These are phyloP conservation scores for Aspergillus puulaauensis DNA, from an alignment of 2,329 filamentous ascomycete species.

Conservation along the genomic window DNA sequence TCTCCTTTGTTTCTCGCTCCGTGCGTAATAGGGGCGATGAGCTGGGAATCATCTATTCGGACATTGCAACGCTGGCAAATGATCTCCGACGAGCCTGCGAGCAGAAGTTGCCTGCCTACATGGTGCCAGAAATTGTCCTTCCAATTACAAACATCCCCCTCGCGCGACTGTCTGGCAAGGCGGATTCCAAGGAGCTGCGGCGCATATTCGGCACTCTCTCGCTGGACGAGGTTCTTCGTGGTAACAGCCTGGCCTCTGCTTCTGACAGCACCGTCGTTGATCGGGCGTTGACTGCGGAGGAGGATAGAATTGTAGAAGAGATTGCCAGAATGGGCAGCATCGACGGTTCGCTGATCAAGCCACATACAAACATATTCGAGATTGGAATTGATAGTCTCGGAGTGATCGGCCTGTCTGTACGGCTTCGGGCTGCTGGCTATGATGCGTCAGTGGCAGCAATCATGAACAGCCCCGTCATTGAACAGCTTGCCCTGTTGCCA, in stretches of 20 bases:
- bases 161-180: constrained; percentile 10
- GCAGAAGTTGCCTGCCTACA: constrained; percentile 12
- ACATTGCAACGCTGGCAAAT: too few species aligned
- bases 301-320: not conserved
- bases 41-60: too few species aligned
- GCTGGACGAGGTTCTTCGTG: too few species aligned
- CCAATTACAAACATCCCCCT: constrained; percentile 6
- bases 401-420: not conserved
- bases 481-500: not conserved
- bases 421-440: not conserved
- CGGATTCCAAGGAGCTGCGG: too few species aligned
- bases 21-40: too few species aligned
- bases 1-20: too few species aligned
- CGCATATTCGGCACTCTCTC: too few species aligned
- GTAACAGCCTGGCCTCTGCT: too few species aligned
- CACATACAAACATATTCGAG: not conserved
- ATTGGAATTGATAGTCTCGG: not conserved
- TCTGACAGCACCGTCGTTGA: too few species aligned
- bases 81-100: constrained; percentile 3
- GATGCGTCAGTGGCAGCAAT: not conserved
- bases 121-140: constrained; percentile 12
- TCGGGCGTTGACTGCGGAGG: not conserved
- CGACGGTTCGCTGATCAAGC: too few species aligned
- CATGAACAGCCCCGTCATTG: not conserved
- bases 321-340: too few species aligned